Evolutionary conservation across 257 asterid species (phyloP), one percentile per base, ranked within the genome.

Genomic region (Solanum arcanum): DNA sequence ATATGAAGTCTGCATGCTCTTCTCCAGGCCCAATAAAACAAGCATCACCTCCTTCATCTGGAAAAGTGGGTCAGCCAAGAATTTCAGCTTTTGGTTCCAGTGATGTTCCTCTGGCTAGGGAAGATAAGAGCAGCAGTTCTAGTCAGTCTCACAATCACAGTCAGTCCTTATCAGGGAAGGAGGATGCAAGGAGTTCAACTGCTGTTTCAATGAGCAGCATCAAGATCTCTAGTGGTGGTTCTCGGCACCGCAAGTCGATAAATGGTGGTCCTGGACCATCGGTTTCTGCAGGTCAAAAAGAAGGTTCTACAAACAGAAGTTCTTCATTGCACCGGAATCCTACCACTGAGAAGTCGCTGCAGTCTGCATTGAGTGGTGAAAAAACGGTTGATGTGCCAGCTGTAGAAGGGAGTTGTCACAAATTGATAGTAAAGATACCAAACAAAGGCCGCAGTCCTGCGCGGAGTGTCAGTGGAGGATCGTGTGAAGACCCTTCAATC

Each of bases 51-150:
- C 92, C 89, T 83, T 84, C 91, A n/a, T 72, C 92, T 7, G 92
- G 86, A 37, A 90, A 92, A 90, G 95, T 91, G 44, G 88, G 90
- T 76, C 90, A 86, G 83, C 89, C 91, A 52, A 89, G 85, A 86
- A 68, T 25, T 87, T 89, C 89, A 87, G 88, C 59, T 64, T 91
- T 90, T 49, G 90, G 90, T 70, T 52, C 86, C 73, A 23, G 89
- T 41, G 93, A 90, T 89, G 90, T 87, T 56, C 89, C 89, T 87
- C 88, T 70, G 64, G 85, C 69, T 42, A 90, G 89, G 89, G 93
- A 91, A 86, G 93, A 92, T 73, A 90, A 91, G 88, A 90, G 90
- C 83, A 91, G 92, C 84, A 89, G 93, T 87, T 89, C 92, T 56
- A 90, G 88, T 86, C 94, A 91, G 86, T 92, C 92, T 39, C 90